Evolutionary conservation across 768 basidiomycete genomes (phyloP), one percentile per base, ranked within the genome.

Genomic region (Leccinum sublutescens): DNA sequence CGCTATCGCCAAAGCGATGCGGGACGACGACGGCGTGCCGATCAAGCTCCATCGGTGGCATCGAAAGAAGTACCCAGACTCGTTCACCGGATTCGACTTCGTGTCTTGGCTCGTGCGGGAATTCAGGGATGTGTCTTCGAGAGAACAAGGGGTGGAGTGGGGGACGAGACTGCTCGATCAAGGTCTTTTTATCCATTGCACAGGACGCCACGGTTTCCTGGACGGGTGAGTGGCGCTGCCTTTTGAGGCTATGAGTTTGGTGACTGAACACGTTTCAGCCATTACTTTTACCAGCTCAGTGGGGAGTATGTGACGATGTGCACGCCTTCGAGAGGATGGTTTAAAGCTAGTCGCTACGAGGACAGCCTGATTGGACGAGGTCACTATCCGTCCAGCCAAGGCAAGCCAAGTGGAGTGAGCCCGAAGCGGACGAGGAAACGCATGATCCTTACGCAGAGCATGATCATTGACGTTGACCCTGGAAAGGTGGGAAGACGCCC

Each of bases 81-180:
- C 89, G 5, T 98, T 98, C 71, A 92, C 87, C 10, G 95, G 95
- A 1, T 87, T 85, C 62, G 92, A 94, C 45, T 86, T 98, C 64
- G 90, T 95, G 23, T 88, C 88, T 1, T 98, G 95, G 95, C 77
- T 97, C 19, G 84, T 91, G n/a, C 83, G 91, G 33, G 91, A 95
- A 72, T 98, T 95, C 68, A 83, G 86, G 31, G 95, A 98, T 69
- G 85, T 97, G 7, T 87, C 89, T 1, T 90, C 88, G 15, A 79
- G 92, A 54, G 85, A 88, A 27, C 89, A 94, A 64, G 96, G 83
- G 0, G 76, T 82, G 17, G 90, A 94, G 61, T 89, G 86, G 84
- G 96, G 92, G 5, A 75, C 80, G 31, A 87, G 81, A 64, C 72
- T 98, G 21, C 82, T 85, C 65, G 88, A 93, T 45, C 86, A 90